These are phyloP conservation scores for Podosphaera aphanis DNA, from an alignment of 2,329 filamentous ascomycete species.

Conservation along the genomic window DNA sequence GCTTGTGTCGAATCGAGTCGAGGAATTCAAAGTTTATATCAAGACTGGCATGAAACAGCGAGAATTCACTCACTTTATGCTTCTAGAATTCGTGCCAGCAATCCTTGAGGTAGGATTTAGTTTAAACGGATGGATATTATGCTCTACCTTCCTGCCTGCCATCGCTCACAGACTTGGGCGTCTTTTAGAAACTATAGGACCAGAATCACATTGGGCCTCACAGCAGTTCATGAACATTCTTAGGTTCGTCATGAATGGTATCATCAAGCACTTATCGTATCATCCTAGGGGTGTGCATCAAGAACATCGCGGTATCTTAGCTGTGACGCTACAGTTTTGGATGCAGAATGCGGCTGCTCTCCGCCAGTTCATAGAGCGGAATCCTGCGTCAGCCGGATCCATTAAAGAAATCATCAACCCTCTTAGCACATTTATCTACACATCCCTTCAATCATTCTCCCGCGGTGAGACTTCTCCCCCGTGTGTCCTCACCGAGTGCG, in stretches of 20 bases:
- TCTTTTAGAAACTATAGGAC: slow-evolving; percentile 3
- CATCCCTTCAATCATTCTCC: slow-evolving; percentile 2
- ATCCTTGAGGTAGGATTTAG: slow-evolving; percentile 9
- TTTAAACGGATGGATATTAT: slow-evolving; percentile 9
- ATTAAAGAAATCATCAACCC: slow-evolving; percentile 4
- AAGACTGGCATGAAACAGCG: slow-evolving; percentile 7
- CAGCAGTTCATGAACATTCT: slow-evolving; percentile 7
- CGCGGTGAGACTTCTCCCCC: background rate
- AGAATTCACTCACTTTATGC: slow-evolving; percentile 11
- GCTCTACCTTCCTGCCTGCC: slow-evolving; percentile 9
- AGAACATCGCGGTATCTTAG: slow-evolving; percentile 6
- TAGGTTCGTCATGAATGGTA: slow-evolving; percentile 9
- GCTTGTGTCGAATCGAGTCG: slow-evolving; percentile 4
- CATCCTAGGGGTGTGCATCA: slow-evolving; percentile 3
- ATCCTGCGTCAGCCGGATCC: background rate
- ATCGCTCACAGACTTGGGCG: slow-evolving; percentile 3
- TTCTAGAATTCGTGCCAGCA: slow-evolving; percentile 11
- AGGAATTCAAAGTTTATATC: slow-evolving; percentile 6
- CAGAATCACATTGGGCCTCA: slow-evolving; percentile 4
- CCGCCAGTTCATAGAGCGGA: slow-evolving; percentile 4
- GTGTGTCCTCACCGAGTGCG: background rate
- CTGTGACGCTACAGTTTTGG: slow-evolving; percentile 9
- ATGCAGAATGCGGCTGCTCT: slow-evolving; percentile 7
- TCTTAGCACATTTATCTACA: slow-evolving; percentile 5
- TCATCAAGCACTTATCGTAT: background rate